Percentiles rank a stretch among this genome's conserved stretches.
These are phyloP conservation scores for Mortierella sp. DNA, from an alignment of 371 early-diverging fungal genomes.

Conservation along the genomic window DNA sequence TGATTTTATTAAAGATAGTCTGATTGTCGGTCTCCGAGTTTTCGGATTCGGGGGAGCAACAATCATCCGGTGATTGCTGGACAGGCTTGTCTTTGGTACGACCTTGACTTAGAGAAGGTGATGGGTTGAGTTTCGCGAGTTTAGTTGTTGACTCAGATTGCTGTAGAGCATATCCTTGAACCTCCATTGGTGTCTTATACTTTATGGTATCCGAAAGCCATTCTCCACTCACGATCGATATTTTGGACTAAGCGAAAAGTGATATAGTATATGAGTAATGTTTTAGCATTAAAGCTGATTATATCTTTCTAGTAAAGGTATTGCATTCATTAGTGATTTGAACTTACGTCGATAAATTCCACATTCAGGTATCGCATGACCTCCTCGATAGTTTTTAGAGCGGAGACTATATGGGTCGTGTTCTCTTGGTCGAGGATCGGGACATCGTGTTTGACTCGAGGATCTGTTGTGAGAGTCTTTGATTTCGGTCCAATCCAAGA, in stretches of 20 bases:
- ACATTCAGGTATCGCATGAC: conserved; percentile 23
- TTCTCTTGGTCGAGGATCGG: conserved; percentile 23
- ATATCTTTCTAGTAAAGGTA: too few relatives aligned
- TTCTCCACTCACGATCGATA: conserved; percentile 24
- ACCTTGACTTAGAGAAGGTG: too few relatives aligned
- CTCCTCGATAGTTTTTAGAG: conserved; percentile 13
- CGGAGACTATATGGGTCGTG: conserved; percentile 45
- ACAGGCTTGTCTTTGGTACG: too few relatives aligned
- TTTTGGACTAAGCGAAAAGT: conserved; percentile 28
- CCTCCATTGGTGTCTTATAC: conserved; percentile 42
- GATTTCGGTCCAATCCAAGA: conserved; percentile 36
- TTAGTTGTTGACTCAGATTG: too few relatives aligned
- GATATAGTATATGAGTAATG: too few relatives aligned
- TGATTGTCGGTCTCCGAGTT: too few relatives aligned
- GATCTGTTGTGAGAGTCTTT: conserved; percentile 26
- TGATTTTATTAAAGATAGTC: too few relatives aligned
- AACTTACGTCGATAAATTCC: conserved; percentile 21
- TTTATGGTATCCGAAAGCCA: conserved; percentile 37
- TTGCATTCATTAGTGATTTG: neutral
- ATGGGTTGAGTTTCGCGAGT: too few relatives aligned
- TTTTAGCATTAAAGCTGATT: neutral
- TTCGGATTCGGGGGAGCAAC: too few relatives aligned
- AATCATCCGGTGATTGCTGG: too few relatives aligned
- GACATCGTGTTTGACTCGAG: conserved; percentile 2
- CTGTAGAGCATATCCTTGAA: conserved; percentile 9